phyloP scores from a whole-genome alignment of 495 filamentous ascomycete genomes.

The Annulohypoxylon nitens region DNA sequence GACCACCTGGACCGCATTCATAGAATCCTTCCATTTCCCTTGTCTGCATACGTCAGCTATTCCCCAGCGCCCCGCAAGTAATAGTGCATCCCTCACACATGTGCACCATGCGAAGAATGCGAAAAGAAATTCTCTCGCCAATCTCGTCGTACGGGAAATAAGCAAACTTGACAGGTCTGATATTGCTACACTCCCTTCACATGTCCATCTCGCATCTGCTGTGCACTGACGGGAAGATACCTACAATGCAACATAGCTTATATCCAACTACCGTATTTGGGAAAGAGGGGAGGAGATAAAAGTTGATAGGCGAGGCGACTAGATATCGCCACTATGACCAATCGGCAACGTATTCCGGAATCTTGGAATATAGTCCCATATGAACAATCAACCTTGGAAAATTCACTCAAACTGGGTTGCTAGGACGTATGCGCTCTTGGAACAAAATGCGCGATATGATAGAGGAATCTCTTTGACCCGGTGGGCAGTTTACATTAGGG shows the following conservation, averaged over 20 bases:
- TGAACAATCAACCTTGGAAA: conserved; percentile 1
- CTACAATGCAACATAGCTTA: neutral
- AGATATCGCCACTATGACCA: neutral
- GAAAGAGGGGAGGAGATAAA: neutral
- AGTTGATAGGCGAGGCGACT: conserved; percentile 2
- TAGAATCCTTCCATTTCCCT: neutral
- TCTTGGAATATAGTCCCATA: conserved; percentile 1
- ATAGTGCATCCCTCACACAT: conserved; percentile 10
- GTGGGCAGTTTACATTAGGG: neutral
- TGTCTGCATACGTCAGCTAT: conserved; percentile 25
- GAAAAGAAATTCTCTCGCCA: neutral
- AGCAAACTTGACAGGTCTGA: conserved; percentile 3
- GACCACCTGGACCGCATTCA: neutral
- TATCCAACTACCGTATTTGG: conserved; percentile 5
- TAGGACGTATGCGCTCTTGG: neutral
- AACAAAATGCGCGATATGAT: neutral
- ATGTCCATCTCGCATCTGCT: neutral
- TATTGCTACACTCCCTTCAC: conserved; percentile 2
- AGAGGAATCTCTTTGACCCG: conserved; percentile 1
- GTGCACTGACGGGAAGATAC: neutral
- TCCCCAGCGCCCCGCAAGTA: conserved; percentile 21
- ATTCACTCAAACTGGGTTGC: neutral
- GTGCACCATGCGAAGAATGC: conserved; percentile 9
- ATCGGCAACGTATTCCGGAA: conserved; percentile 5
- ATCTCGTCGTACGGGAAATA: conserved; percentile 5